Evolutionary conservation across 306 rosid species (phyloP).

Genomic region (Citrullus amarus): DNA sequence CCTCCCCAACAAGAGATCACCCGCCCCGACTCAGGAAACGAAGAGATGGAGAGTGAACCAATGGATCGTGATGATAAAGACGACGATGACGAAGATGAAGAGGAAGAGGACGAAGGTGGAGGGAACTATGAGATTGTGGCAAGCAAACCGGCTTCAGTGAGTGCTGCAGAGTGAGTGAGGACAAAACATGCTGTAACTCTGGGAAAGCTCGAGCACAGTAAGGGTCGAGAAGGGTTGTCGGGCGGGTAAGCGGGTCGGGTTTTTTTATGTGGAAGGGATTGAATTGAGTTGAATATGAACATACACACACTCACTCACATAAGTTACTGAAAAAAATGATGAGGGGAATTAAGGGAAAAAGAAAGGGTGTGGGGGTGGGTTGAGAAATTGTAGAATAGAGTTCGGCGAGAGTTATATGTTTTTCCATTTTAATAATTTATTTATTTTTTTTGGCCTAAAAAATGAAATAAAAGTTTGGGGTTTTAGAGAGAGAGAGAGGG

Average conservation of each 20-base stretch:
- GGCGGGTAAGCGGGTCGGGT: constrained; percentile 1
- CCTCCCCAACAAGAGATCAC: constrained; percentile 17
- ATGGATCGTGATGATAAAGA: constrained; percentile 17
- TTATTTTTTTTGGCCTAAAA: constrained; percentile 9
- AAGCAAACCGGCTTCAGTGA: constrained; percentile 43
- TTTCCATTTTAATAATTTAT: constrained; percentile 2
- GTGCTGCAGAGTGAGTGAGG: constrained; percentile 46
- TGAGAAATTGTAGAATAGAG: constrained; percentile 9
- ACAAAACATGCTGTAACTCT: constrained; percentile 12
- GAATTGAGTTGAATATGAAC: not conserved
- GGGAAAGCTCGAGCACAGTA: not conserved
- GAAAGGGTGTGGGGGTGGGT: not conserved
- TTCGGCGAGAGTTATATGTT: constrained; percentile 4
- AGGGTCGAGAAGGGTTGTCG: not conserved
- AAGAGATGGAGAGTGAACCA: constrained; percentile 9
- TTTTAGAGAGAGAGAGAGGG: not conserved
- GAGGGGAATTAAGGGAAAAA: not conserved
- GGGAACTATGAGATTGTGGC: constrained; percentile 32
- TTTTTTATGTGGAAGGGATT: not conserved
- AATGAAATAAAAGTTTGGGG: constrained; percentile 4
- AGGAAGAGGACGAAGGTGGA: constrained; percentile 29
- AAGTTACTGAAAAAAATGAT: not conserved
- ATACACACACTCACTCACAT: constrained; percentile 3
- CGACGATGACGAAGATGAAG: constrained; percentile 26
- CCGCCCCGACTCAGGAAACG: not conserved